phyloP scores from a whole-genome alignment of 192 early-diverging fungal genomes.

The Linderina pennispora region DNA sequence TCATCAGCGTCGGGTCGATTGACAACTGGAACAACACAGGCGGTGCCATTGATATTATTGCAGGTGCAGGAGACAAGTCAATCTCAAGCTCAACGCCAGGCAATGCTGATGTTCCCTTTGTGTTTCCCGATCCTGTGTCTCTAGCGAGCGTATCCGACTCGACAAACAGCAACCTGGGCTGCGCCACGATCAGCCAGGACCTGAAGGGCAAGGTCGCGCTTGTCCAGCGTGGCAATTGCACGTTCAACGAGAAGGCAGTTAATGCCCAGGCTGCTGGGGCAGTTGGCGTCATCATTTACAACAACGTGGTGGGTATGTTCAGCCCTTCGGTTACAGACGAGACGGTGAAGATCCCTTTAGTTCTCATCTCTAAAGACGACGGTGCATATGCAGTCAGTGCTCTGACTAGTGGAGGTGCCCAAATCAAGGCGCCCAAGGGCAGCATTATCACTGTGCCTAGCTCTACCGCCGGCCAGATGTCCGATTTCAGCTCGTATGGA shows the following conservation, averaged over 20 bases:
- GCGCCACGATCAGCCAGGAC: slow-evolving; percentile 1
- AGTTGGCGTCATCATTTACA: slow-evolving; percentile 43
- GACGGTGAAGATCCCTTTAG: slow-evolving; percentile 30
- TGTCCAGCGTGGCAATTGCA: slow-evolving; percentile 43
- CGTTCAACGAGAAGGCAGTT: slow-evolving; percentile 37
- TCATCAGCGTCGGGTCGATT: slow-evolving; percentile 56
- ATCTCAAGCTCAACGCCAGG: not conserved
- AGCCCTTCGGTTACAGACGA: slow-evolving; percentile 11
- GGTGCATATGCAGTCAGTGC: slow-evolving; percentile 6
- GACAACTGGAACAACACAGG: slow-evolving; percentile 45
- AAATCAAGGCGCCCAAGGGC: slow-evolving; percentile 25
- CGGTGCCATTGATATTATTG: slow-evolving; percentile 14
- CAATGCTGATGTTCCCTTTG: not conserved
- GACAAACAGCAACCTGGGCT: slow-evolving; percentile 12
- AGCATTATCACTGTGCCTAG: slow-evolving; percentile 12
- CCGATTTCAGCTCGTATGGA: slow-evolving; percentile 61
- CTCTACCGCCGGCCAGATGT: slow-evolving; percentile 45
- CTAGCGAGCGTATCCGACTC: slow-evolving; percentile 4
- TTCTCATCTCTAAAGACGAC: slow-evolving; percentile 33
- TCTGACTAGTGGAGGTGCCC: not conserved
- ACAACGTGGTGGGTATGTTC: slow-evolving; percentile 32
- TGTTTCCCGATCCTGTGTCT: not conserved
- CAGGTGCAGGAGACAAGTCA: not conserved
- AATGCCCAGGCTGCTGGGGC: slow-evolving; percentile 48
- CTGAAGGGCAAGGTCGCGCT: slow-evolving; percentile 41